Base-by-base conservation (phyloP, 352 stramenopile genomes). In the Pythium folliculosum region DNA sequence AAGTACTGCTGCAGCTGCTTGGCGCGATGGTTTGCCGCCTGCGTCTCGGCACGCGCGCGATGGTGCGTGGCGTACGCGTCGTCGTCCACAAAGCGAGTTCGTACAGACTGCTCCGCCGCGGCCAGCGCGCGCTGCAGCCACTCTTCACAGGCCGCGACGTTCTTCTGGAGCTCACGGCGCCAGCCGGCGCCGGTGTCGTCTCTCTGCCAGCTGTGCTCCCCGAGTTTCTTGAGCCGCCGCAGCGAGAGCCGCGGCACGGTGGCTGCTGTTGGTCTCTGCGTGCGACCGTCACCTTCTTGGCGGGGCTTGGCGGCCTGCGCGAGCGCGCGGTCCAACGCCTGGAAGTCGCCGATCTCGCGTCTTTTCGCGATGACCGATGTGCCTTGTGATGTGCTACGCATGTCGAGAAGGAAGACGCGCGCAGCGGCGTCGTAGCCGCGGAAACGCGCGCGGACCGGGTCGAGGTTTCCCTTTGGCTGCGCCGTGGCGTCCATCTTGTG, bases 1-100 rank as follows among this genome's bases (percentile, higher is more conserved):
- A 94, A 92, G 58, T 89, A 94, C 50, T 94, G 84, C 72, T 91
- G 84, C 51, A 91, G 40, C 17, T 84, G 75, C 61, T 77, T 77
- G 2, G 83, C 86, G 14, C 73, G 65, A 52, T 90, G 77, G 1
- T 53, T 74, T 1, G 76, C 65, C 1, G 70, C 65, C 54, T 43
- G 65, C 25, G 48, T 60, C 32, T 56, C 54, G 16, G 38, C 25
- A 19, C 65, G 51, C 10, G 17, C 67, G 72, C 54, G 78, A 67
- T 44, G 60, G 62, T 70, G 59, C 9, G 65, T 63, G 8, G 57
- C 51, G 71, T 92, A 90, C 64, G 77, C 55, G 13, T 77, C 71
- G 25, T 87, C 71, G 52, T 89, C 67, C 32, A 90, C 61, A 44
- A 94, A 94, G 43, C 67, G 64, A 25, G 50, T 25, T 6, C 76